phyloP scores from a whole-genome alignment of 345 rosid genomes.

The Brassica cretica region DNA sequence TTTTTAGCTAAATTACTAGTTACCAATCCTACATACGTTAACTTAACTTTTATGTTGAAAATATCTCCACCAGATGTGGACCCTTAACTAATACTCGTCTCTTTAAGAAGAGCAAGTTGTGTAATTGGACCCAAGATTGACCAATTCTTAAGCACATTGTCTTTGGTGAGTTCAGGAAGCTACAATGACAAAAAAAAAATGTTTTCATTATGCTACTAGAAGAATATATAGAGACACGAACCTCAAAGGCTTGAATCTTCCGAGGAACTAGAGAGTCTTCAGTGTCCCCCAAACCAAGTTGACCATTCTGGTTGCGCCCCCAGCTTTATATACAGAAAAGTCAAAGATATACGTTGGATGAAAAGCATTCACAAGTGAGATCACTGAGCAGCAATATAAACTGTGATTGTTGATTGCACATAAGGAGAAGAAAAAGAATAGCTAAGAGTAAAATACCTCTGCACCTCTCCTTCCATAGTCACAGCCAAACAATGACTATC shows the following conservation, averaged over 20 bases:
- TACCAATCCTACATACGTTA: not conserved
- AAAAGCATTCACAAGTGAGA: conserved; percentile 1
- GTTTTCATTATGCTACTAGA: not conserved
- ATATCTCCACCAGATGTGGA: conserved; percentile 21
- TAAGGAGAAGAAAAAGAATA: not conserved
- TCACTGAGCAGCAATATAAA: not conserved
- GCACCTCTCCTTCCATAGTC: conserved; percentile 87
- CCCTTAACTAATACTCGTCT: conserved; percentile 18
- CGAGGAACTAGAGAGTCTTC: conserved; percentile 92
- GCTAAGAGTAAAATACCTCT: conserved; percentile 51
- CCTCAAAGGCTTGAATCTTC: conserved; percentile 90
- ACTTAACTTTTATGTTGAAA: not conserved
- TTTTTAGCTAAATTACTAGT: too few species aligned
- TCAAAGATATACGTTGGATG: conserved; percentile 14
- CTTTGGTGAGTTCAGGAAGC: conserved; percentile 11
- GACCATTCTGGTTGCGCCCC: conserved; percentile 99
- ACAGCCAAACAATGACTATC: conserved; percentile 98
- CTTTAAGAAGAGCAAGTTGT: conserved; percentile 17
- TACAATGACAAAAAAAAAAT: not conserved
- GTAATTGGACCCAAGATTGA: conserved; percentile 25
- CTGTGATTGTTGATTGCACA: not conserved
- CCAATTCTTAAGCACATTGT: not conserved
- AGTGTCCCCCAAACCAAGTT: conserved; percentile 89
- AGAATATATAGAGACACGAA: conserved; percentile 33
- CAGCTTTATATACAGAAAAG: conserved; percentile 55